Base-by-base conservation (phyloP, 2,329 filamentous ascomycete genomes). In the Didymellaceae sp. region DNA sequence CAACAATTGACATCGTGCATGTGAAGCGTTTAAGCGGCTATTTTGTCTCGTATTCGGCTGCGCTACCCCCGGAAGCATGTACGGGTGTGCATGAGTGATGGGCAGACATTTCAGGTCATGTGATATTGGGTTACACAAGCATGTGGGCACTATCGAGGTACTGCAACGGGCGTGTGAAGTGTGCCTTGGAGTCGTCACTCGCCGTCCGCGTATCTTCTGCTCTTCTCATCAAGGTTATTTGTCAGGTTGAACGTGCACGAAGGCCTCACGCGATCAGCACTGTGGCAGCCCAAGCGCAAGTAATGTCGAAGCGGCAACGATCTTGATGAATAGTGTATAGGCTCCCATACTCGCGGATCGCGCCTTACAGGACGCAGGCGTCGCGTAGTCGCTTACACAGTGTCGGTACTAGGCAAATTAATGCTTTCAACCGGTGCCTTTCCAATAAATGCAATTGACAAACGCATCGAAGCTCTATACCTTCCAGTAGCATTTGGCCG, bases 11-110 rank as follows among this genome's bases (percentile, higher is more conserved):
- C 30, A 7, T 45, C 18, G 20, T 43, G 48, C 48, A 42, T 46
- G n/a, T 26, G 18, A 31, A 33, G 48, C 48, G 48, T 26, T 32
- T 52, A 38, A 20, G 48, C 42, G 48, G 37, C 42, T 46, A 46
- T 33, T 2, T 14, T 14, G 25, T 37, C 25, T 39, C 38, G 42
- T 21, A 18, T 25, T 28, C n/a, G 7, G n/a, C 13, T 24, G 35
- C 17, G 31, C 22, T n/a, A 7, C 18, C 31, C 14, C 5, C 24
- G 18, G 14, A 7, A 21, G 17, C 18, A 9, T 16, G 31, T 32
- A 14, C 32, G 24, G 37, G 26, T 26, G 20, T 33, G 45, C 21
- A 37, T 21, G 24, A n/a, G 18, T 20, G 26, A 20, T n/a, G 17
- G n/a, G 14, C 16, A 6, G 18, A 20, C 24, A 26, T n/a, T 13